Evolutionary conservation across 108 stramenopile species (phyloP).

Genomic region (Fistulifera pelliculosa): DNA sequence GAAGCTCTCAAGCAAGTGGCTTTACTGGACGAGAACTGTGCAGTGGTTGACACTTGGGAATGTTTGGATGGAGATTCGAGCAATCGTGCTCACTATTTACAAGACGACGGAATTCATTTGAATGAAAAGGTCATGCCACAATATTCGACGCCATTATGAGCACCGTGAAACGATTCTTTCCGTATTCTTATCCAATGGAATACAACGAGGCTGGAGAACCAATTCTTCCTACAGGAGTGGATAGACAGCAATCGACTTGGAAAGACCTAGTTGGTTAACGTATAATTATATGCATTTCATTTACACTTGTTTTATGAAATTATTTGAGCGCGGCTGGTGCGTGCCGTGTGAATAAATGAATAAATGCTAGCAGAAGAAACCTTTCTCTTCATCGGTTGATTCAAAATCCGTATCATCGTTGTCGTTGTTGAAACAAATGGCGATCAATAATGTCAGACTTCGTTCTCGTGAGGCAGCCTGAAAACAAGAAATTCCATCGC

Average conservation of each 20-base stretch:
- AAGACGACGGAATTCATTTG: constrained; percentile 59
- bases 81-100: constrained; percentile 24
- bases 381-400: too few species aligned
- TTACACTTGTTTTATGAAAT: too few species aligned
- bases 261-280: background rate
- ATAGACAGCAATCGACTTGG: background rate
- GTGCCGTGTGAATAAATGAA: too few species aligned
- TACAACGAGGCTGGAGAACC: constrained; percentile 8
- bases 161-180: constrained; percentile 21
- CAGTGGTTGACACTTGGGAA: constrained; percentile 44
- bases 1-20: constrained; percentile 28
- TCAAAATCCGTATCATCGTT: too few species aligned
- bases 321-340: too few species aligned
- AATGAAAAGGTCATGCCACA: constrained; percentile 43
- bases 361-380: too few species aligned
- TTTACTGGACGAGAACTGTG: constrained; percentile 13
- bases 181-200: constrained; percentile 34
- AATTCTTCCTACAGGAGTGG: background rate
- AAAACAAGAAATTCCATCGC: too few species aligned
- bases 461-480: too few species aligned
- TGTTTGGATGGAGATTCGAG: constrained; percentile 29
- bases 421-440: too few species aligned
- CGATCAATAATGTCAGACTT: too few species aligned
- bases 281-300: too few species aligned
- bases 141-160: constrained; percentile 41